Evolutionary conservation across 2,329 filamentous ascomycete species (phyloP), one percentile per base, ranked within the genome.

Genomic region (Phialemonium atrogriseum): DNA sequence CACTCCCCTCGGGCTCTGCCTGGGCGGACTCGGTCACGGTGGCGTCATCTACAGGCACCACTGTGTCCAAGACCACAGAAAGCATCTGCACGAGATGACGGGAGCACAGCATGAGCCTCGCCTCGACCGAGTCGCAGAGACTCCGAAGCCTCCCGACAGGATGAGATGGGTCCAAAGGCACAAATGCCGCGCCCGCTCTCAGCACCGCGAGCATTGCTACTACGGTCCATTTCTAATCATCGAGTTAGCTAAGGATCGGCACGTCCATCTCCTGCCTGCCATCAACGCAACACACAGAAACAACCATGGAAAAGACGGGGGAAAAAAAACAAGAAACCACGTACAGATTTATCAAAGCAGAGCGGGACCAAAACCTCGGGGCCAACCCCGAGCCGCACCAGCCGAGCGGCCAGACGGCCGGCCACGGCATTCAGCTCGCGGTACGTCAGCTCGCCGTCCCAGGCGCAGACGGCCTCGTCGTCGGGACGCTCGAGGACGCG

Each of bases 71-170:
- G 7, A 44, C 32, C 2, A 25, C 28, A n/a, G 28, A 23, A 21
- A 46, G 31, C 25, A 28, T 38, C 20, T 32, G 11, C 18, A 19
- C 17, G 14, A 24, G 32, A 12, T 34, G 27, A n/a, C 31, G 26
- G 11, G 40, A 39, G 28, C 42, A 47, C 8, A 45, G 27, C 9
- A 42, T 15, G 16, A 42, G 24, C 12, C 24, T 39, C 8, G 41
- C 44, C 4, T 35, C 26, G 15, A 45, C 36, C 3, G 44, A 42
- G 2, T 39, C 24, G 22, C 39, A 47, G 10, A 47, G 39, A 13
- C 33, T 33, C 40, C 39, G 23, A 10, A 12, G 28, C 27, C 30
- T 12, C 17, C n/a, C 23, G 25, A 7, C 11, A 13, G 23, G 11
- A 32, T 27, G 13, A 7, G 32, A 17, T 10, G 32, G 32, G 13